Evolutionary conservation across 164 flowering plant genomes (phyloP), one percentile per base, ranked within the genome.

Genomic region (Vitis amurensis): DNA sequence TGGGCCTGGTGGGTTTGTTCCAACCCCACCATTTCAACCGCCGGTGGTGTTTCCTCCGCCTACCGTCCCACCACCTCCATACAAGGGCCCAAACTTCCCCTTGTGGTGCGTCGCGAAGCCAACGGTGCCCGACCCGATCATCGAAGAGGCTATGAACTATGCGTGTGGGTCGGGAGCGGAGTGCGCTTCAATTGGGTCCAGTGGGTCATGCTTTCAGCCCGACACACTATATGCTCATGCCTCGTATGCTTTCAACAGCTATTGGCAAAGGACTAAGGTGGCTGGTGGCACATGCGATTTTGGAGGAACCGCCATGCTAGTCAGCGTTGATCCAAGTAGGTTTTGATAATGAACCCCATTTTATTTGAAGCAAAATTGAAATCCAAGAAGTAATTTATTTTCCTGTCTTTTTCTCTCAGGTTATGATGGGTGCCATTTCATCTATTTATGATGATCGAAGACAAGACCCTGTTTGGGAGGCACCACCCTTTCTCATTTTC

Each of bases 31-130:
- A 1, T 93, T 82, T 71, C 76, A 68, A 31, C 95, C 95, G 0
- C 95, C 95, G 0, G 79, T 87, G 1, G 84, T 90, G 56, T 87
- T 57, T 63, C 98, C 98, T 2, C 93, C 95, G 17, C 98, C 97
- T 0, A 49, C 80, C 0, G 88, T 56, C 59, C 93, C 93, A 16
- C 93, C 96, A 2, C 78, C 93, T 7, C 86, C 78, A 0, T 55
- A 15, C 4, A 63, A 47, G 5, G 76, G 76, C 9, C 77, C 83
- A 0, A 53, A 17, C 27, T 16, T 53, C 2, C 70, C 86, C 8
- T 76, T 85, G 37, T 94, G 99, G 99, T 94, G 99, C 16, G 97
- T 94, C n/a, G 95, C 97, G 0, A 94, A 91, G 80, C 93, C 97
- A 0, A 47, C 99, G 0, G 99, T 94, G 71, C 99, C 99, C 0